A percentile compares a stretch with the other conserved stretches of the same genome.
Conservation (phyloP, 179 eudicot species). For the Drosera spatulata region DNA sequence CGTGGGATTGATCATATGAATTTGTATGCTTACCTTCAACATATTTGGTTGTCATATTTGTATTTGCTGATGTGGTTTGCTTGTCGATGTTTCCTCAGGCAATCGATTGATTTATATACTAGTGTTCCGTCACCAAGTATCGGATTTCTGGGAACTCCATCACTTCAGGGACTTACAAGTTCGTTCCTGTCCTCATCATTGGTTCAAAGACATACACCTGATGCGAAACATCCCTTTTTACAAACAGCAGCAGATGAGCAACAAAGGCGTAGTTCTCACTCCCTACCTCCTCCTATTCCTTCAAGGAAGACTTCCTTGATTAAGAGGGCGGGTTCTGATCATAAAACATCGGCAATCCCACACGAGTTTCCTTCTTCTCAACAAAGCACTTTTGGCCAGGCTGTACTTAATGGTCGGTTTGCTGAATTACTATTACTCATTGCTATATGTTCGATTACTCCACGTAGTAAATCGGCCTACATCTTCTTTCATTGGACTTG, state of each 20-base stretch:
- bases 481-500: no score
- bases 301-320: slow-evolving; percentile 27
- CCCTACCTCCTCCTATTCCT: slow-evolving; percentile 53
- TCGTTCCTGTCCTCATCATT: slow-evolving; percentile 68
- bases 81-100: slow-evolving; percentile 33
- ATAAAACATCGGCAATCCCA: slow-evolving; percentile 23
- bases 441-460: no score
- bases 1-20: no score
- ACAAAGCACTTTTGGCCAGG: slow-evolving; percentile 65
- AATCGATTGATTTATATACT: slow-evolving; percentile 79
- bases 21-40: not conserved
- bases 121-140: slow-evolving; percentile 83
- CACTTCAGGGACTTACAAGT: slow-evolving; percentile 55
- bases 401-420: slow-evolving; percentile 69
- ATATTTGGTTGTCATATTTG: not conserved
- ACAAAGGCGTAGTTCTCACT: slow-evolving; percentile 56
- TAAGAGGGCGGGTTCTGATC: slow-evolving; percentile 37
- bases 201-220: slow-evolving; percentile 68
- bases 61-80: no score
- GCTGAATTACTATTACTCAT: no score
- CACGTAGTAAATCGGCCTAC: no score
- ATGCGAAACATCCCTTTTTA: slow-evolving; percentile 53
- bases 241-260: slow-evolving; percentile 36
- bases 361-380: slow-evolving; percentile 46
- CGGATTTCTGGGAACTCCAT: slow-evolving; percentile 60